Base-by-base conservation (phyloP, 331 rosid species). In the Spiraea crenata region DNA sequence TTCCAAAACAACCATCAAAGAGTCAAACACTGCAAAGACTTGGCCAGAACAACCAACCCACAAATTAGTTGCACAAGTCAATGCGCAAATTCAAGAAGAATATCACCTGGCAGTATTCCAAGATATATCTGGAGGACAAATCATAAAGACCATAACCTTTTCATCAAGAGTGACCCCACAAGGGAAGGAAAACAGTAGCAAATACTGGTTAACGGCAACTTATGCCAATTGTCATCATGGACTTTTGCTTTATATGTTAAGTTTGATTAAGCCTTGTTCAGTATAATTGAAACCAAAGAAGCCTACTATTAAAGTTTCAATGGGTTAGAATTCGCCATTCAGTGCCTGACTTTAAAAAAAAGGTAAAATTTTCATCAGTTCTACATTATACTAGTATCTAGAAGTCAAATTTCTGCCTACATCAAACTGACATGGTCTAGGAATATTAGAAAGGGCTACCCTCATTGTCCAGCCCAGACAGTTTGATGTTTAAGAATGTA, bases 11-110 rank as follows among this genome's bases (percentile, higher is more conserved):
- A 25, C 31, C 31, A 25, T 25, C 31, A 25, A 25, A 25, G 31
- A 63, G 44, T 40, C 12, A 46, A 64, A 25, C 47, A 17, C 65
- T 16, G 38, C 65, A 63, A 54, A 69, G 48, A 69, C 35, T 74
- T 67, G 16, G 17, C 42, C 38, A 47, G 16, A 45, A 64, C n/a
- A 10, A 10, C 8, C 72, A 39, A 51, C 20, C 39, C 13, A 64
- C 52, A 13, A 19, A 42, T 13, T 58, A 0, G 42, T 38, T 39
- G 3, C 16, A 62, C 9, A 62, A 1, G 37, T 9, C 35, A 62
- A 17, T 19, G 55, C 34, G 31, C 6, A 63, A 63, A 10, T 39
- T 13, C 44, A 55, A 69, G 61, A 20, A 38, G 73, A 40, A 41
- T 37, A 15, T 38, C 38, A n/a, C 51, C 34, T 42, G 41, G 37